Percentiles rank a stretch among this genome's conserved stretches.
Evolutionary conservation across 768 basidiomycete genomes (phyloP).

Genomic region (Lactarius hengduanensis): DNA sequence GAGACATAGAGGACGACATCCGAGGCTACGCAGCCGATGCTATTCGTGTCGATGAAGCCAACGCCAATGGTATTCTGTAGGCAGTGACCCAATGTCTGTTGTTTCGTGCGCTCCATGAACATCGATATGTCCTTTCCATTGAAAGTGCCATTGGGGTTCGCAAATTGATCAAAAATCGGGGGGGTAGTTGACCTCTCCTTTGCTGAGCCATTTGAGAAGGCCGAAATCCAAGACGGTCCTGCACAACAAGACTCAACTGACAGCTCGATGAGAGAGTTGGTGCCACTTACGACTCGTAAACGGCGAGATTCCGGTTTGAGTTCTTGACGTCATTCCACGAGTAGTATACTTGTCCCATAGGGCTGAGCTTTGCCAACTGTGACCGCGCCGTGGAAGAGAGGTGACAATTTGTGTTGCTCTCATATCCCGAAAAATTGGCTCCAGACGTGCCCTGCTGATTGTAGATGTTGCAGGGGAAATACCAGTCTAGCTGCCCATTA

Average conservation of each 20-base stretch:
- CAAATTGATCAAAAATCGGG: conserved; percentile 74
- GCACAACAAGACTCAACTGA: conserved; percentile 24
- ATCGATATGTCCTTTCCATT: conserved; percentile 88
- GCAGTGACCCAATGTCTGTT: conserved; percentile 71
- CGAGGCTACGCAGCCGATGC: conserved; percentile 95
- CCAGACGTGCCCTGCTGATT: conserved; percentile 63
- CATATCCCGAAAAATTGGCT: conserved; percentile 71
- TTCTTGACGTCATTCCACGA: conserved; percentile 85
- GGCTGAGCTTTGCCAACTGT: conserved; percentile 47
- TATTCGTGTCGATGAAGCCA: conserved; percentile 92
- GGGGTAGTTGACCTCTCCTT: conserved; percentile 79
- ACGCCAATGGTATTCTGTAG: conserved; percentile 83
- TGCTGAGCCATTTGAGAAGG: conserved; percentile 82
- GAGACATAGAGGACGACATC: conserved; percentile 93
- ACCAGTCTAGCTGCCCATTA: conserved; percentile 76
- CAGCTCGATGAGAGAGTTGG: not conserved
- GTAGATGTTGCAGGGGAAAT: conserved; percentile 95
- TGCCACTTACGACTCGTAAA: conserved; percentile 81
- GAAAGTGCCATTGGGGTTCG: conserved; percentile 64
- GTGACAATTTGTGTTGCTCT: conserved; percentile 70
- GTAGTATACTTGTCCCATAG: conserved; percentile 88
- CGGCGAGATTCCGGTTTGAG: conserved; percentile 76
- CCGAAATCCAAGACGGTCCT: conserved; percentile 88
- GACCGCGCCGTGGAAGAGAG: conserved; percentile 50
- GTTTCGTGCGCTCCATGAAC: conserved; percentile 69